A percentile compares a stretch with the other conserved stretches of the same genome.
These are phyloP conservation scores for Dendrobium catenatum DNA, from an alignment of 106 monocot species.

Conservation along the genomic window DNA sequence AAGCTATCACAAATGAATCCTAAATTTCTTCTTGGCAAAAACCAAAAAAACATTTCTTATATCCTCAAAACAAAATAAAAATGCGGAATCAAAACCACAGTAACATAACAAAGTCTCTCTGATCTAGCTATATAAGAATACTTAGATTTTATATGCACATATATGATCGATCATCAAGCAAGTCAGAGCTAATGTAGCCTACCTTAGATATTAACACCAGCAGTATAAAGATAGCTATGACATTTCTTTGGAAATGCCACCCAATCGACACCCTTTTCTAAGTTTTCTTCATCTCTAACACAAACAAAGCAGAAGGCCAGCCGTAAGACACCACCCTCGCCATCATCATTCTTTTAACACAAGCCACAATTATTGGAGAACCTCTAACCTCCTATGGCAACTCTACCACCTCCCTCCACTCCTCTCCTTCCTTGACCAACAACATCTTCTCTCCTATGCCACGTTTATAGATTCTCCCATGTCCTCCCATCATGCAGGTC, in stretches of 20 bases:
- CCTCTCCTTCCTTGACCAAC: constrained; percentile 21
- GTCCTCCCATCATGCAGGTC: constrained; percentile 18
- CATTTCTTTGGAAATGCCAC: constrained; percentile 19
- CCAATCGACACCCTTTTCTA: no score
- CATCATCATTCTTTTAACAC: no score
- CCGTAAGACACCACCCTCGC: no score
- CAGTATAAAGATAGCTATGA: constrained; percentile 27
- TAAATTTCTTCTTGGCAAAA: no score
- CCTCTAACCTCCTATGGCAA: constrained; percentile 23
- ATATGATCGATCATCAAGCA: neutral
- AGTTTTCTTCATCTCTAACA: no score
- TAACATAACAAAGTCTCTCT: neutral
- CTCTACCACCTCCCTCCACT: constrained; percentile 35
- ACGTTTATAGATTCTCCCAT: constrained; percentile 36
- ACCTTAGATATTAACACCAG: constrained; percentile 5
- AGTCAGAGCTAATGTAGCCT: neutral
- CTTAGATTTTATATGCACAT: no score
- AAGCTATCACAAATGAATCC: no score
- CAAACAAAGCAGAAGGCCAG: no score
- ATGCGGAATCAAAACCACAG: neutral
- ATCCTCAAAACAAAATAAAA: neutral
- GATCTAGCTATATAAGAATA: no score
- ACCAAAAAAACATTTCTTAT: no score
- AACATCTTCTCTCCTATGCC: constrained; percentile 15
- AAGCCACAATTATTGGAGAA: no score